Evolutionary conservation across 1,284 basidiomycete genomes (phyloP), one percentile per base, ranked within the genome.

Genomic region (Apiotrichum veenhuisii): DNA sequence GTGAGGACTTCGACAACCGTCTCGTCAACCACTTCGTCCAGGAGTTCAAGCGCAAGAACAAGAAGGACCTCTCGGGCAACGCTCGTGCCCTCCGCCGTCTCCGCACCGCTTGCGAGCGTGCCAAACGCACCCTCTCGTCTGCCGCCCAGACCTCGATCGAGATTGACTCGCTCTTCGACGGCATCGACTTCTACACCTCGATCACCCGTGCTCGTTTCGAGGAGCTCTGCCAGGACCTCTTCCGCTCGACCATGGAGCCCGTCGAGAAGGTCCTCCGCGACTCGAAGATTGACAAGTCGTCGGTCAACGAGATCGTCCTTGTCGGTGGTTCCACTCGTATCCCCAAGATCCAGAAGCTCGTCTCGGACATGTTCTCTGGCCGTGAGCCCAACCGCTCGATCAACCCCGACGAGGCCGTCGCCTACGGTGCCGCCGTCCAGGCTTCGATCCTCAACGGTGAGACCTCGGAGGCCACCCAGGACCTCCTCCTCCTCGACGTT

Each of bases 271-370:
- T 98, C 67, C 88, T 98, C 73, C 88, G 90, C 53, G 95, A 98
- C 80, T 88, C 94, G 67, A 97, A 97, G 85, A 95, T 98, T 73
- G 91, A 96, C 86, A 63, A 64, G 55, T 77, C 85, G 55, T 87
- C 86, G 73, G 93, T 98, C 49, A 86, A 97, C 83, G 73, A 63
- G 72, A 75, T 77, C 59, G 55, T 83, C 72, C 89, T 97, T 56
- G 93, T 98, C 63, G 94, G 94, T 80, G 94, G 94, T 78, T 98
- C 94, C 15, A 97, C 94, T 64, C 91, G 94, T 86, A 98, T 98
- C 69, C 94, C 94, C 78, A 96, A 95, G 83, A 91, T 97, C 64
- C 94, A 97, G 76, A 88, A 94, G 73, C 88, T 98, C 72, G 85
- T 98, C 75, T 94, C 91, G 58, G 94, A 98, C 82, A 95, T 92